Evolutionary conservation across 192 early-diverging fungal genomes (phyloP).

Genomic region (Haplosporangium gracile): DNA sequence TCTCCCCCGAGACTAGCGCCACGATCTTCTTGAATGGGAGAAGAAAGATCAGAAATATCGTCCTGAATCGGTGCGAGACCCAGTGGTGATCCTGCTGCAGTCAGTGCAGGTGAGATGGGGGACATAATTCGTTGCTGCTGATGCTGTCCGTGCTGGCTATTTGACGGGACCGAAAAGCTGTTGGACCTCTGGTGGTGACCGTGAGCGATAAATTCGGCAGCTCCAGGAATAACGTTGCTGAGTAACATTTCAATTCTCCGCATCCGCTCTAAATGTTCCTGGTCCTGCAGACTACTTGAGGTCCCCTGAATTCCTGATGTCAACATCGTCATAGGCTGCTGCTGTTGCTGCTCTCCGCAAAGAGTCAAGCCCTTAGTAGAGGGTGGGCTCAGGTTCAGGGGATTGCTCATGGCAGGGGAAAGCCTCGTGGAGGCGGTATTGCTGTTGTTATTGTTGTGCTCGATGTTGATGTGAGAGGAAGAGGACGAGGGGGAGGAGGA

Average conservation of each 20-base stretch:
- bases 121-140: not conserved
- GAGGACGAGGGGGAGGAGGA: not conserved
- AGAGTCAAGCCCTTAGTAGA: not conserved
- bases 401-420: not conserved
- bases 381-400: not conserved
- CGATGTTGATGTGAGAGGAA: not conserved
- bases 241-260: conserved; percentile 33
- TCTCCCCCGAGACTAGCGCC: not conserved
- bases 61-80: not conserved
- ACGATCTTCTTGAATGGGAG: not conserved
- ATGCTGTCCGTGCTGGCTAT: not conserved
- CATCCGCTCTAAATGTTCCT: conserved; percentile 43
- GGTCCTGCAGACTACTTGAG: conserved; percentile 19
- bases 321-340: not conserved
- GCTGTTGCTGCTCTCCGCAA: not conserved
- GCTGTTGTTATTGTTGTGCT: not conserved
- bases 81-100: not conserved
- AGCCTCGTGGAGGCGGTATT: not conserved
- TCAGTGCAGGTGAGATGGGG: not conserved
- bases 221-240: conserved; percentile 44
- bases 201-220: conserved; percentile 34
- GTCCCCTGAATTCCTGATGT: not conserved
- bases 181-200: conserved; percentile 7
- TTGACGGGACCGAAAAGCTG: not conserved
- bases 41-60: not conserved